A percentile compares a stretch with the other conserved stretches of the same genome.
These are phyloP conservation scores for Botrytis paeoniae DNA, from an alignment of 2,329 filamentous ascomycete species.

Conservation along the genomic window DNA sequence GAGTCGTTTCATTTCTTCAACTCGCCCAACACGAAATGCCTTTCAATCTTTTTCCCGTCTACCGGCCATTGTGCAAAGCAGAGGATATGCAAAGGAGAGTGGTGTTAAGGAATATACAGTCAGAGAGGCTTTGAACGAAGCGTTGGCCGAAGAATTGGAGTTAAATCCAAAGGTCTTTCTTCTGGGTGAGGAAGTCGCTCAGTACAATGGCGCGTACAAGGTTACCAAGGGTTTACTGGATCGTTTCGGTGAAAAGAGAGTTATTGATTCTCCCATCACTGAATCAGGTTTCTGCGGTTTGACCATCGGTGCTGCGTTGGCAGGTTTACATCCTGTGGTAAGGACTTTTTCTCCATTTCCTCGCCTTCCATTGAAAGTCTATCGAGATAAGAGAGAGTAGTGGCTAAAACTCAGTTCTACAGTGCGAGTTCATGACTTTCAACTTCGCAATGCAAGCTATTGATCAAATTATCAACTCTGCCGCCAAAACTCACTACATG, in stretches of 20 bases:
- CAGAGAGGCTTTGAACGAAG: constrained; percentile 95
- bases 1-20: constrained; percentile 57
- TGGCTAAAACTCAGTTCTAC: constrained; percentile 18
- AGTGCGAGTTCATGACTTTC: constrained; percentile 99
- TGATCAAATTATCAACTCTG: constrained; percentile 99
- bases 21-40: constrained; percentile 48
- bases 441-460: constrained; percentile 99
- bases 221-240: constrained; percentile 97
- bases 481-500: constrained; percentile 99
- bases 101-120: constrained; percentile 92
- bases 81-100: constrained; percentile 38
- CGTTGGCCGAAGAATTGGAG: constrained; percentile 96
- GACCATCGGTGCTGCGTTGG: constrained; percentile 89
- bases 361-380: constrained; percentile 10
- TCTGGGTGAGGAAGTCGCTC: constrained; percentile 95
- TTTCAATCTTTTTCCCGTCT: constrained; percentile 46
- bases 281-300: constrained; percentile 94
- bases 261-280: constrained; percentile 98
- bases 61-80: constrained; percentile 35
- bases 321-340: constrained; percentile 90
- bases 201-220: constrained; percentile 99
- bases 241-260: constrained; percentile 93
- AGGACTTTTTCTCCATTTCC: constrained; percentile 43
- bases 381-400: neutral
- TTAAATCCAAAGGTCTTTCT: constrained; percentile 92